Evolutionary conservation across 164 flowering plant species (phyloP).

Genomic region (Berberis vulgaris): DNA sequence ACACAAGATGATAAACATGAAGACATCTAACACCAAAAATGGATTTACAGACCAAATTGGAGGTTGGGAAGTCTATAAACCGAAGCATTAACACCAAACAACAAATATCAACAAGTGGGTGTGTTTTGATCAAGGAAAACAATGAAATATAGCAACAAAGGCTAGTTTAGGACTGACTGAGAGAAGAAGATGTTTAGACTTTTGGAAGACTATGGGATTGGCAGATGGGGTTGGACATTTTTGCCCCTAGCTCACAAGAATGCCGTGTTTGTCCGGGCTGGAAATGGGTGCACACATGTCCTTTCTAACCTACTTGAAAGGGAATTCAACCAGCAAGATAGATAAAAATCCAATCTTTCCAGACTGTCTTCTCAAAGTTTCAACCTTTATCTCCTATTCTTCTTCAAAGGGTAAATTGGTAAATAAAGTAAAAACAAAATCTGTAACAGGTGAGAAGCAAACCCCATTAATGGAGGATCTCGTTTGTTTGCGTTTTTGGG

Average conservation of each 20-base stretch:
- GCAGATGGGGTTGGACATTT: conserved; percentile 14
- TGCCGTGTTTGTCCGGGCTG: conserved; percentile 62
- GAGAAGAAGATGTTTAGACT: conserved; percentile 8
- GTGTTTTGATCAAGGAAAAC: too few species aligned
- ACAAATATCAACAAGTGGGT: too few species aligned
- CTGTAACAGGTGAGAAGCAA: background rate
- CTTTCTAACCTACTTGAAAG: conserved; percentile 10
- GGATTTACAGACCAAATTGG: too few species aligned
- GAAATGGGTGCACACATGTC: conserved; percentile 10
- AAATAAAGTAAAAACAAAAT: conserved; percentile 4
- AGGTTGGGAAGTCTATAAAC: too few species aligned
- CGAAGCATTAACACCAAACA: too few species aligned
- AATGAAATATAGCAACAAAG: too few species aligned
- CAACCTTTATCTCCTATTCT: background rate
- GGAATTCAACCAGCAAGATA: conserved; percentile 1
- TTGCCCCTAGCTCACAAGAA: conserved; percentile 61
- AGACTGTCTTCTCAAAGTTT: background rate
- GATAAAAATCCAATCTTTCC: background rate
- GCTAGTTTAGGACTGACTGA: background rate
- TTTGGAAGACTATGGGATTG: background rate
- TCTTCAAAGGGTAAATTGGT: background rate
- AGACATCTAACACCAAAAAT: too few species aligned
- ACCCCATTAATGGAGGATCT: background rate
- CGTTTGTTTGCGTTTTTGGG: conserved; percentile 8
- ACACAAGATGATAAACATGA: too few species aligned